Evolutionary conservation across 2,329 filamentous ascomycete genomes (phyloP), one percentile per base, ranked within the genome.

Genomic region (Ophiostoma sp.): DNA sequence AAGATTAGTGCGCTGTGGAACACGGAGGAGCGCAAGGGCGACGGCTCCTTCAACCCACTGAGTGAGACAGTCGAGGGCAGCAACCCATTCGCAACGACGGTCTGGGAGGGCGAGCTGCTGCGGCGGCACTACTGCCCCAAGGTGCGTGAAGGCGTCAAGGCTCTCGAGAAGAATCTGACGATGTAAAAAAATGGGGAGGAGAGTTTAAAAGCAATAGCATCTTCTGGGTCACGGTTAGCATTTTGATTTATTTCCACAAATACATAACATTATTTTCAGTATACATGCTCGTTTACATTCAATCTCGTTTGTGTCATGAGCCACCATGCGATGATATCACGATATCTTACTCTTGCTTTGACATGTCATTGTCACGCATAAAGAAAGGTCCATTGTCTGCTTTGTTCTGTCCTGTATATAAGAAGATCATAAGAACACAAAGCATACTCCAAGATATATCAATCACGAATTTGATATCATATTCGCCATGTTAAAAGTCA

Each of bases 41-140:
- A 98, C 80, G 96, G 96, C 2, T 89, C 91, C 0, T 98, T 93
- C 79, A 92, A 95, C 81, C 87, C 94, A 0, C 81, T 91, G 59
- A 89, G 90, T 61, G 87, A 87, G 36, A 93, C 91, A 76, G 88
- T 97, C 3, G 95, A 98, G 82, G 91, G 89, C 8, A 95, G 92
- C 77, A 98, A 98, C 82, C 94, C 95, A 0, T 97, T 96, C 82
- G 93, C 95, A 0, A 90, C 91, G 4, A 98, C 94, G 0, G 87
- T 97, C 0, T 99, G 95, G 96, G 96, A 98, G 80, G 94, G 93
- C 0, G 96, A 98, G 83, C 80, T 99, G 73, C 81, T 99, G 78
- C 87, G 91, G 79, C 87, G 88, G 77, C 96, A 99, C 83, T 99
- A 93, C 80, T 94, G 92, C 77, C 95, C 95, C 7, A 91, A 91